phyloP scores from a whole-genome alignment of 2,329 filamentous ascomycete genomes.

The Colletotrichum sojae region DNA sequence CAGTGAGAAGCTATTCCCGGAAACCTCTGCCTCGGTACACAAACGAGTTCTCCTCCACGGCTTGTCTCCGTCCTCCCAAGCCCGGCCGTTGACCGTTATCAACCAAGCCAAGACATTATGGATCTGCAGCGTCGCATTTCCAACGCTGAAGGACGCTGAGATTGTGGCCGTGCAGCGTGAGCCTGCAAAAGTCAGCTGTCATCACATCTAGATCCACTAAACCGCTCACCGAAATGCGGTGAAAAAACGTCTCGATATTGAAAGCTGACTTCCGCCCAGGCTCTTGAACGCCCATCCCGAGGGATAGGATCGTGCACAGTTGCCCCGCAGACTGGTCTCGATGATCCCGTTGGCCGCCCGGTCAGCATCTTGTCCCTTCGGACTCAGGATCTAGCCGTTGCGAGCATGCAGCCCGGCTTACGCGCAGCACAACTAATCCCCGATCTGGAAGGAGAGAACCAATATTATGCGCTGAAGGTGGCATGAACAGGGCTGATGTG shows the following conservation, averaged over 20 bases:
- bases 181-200: neutral
- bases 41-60: no score
- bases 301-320: neutral
- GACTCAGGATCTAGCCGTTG: neutral
- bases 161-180: neutral
- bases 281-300: neutral
- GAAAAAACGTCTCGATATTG: neutral
- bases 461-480: constrained; percentile 12
- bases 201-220: neutral
- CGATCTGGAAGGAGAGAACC: constrained; percentile 21
- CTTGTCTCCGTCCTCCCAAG: no score
- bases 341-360: neutral
- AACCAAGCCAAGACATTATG: no score
- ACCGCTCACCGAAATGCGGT: neutral
- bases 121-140: no score
- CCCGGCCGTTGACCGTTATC: no score
- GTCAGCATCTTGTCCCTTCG: neutral
- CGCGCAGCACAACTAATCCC: constrained; percentile 20
- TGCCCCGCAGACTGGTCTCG: neutral
- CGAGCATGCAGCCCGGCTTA: constrained; percentile 10
- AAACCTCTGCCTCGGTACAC: no score
- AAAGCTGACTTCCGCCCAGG: neutral
- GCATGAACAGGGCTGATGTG: constrained; percentile 23
- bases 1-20: no score
- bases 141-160: no score